Evolutionary conservation across 1,284 basidiomycete species (phyloP), one percentile per base, ranked within the genome.

Genomic region (Tilletia horrida): DNA sequence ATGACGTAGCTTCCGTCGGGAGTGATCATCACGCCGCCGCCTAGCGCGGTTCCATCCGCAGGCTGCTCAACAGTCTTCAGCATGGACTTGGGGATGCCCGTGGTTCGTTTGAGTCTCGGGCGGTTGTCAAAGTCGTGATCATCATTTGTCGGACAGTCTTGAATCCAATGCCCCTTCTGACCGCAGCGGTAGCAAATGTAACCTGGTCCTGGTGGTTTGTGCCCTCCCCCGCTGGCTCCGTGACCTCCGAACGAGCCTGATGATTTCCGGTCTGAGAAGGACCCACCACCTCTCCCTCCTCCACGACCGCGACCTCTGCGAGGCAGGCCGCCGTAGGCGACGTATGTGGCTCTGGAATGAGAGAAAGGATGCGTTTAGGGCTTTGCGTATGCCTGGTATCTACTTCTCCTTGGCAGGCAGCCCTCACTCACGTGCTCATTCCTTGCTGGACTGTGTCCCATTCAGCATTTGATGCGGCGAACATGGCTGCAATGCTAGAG

Each of bases 101-200:
- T 98, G 2, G 96, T 97, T 65, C 96, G 88, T 82, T 97, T 97
- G 82, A 97, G 94, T 35, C 94, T 89, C 64, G 95, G 95, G 69
- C 91, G 86, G 77, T 97, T 91, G 83, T 96, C 92, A 73, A 89
- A 96, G 43, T 94, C 92, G 44, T 91, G 90, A 82, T 98, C 92
- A 75, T 91, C 93, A 81, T 97, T 97, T 2, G 93, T 96, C 0
- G 96, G 96, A 81, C 96, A 99, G 73, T 96, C 92, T 82, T 99
- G 95, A 73, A 99, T 99, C 96, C 96, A 98, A 80, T 99, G 96
- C 9, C 80, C 80, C 62, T 97, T 96, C 83, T 96, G 91, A 50
- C 94, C 94, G 83, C 96, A 99, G 47, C 96, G 89, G 83, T 97
- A 97, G 82, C 96, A 98, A n/a, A 98, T 93, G 84, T 98, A 99